Conservation (phyloP, 768 basidiomycete species). For the Chlorophyllum brunneum region DNA sequence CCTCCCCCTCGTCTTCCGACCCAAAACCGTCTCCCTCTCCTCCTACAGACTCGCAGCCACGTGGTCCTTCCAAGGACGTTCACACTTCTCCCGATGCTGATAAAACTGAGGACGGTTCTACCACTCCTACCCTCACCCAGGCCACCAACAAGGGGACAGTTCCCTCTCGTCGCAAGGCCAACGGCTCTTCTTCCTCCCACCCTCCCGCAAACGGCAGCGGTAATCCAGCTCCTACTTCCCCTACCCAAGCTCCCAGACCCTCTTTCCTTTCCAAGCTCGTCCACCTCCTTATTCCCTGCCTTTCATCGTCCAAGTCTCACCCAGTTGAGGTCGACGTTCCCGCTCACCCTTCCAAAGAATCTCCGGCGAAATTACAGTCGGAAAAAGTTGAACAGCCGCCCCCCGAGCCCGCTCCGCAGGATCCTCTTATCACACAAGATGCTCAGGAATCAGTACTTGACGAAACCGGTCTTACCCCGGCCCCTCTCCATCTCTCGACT, state of each 20-base stretch:
- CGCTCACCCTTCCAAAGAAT: slow-evolving; percentile 17
- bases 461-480: slow-evolving; percentile 3
- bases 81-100: slow-evolving; percentile 18
- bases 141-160: background rate
- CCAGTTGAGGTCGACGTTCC: slow-evolving; percentile 36
- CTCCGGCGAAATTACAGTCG: slow-evolving; percentile 11
- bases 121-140: slow-evolving; percentile 19
- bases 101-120: slow-evolving; percentile 25
- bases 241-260: slow-evolving; percentile 28
- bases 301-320: slow-evolving; percentile 50
- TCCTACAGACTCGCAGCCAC: slow-evolving; percentile 16
- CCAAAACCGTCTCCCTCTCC: slow-evolving; percentile 6
- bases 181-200: slow-evolving; percentile 16
- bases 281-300: slow-evolving; percentile 62
- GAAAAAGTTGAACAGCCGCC: slow-evolving; percentile 5
- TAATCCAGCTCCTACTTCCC: slow-evolving; percentile 11
- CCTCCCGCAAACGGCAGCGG: slow-evolving; percentile 17
- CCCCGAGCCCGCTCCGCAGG: slow-evolving; percentile 2
- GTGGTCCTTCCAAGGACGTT: slow-evolving; percentile 20
- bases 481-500: slow-evolving; percentile 18
- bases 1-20: slow-evolving; percentile 2
- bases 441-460: slow-evolving; percentile 2
- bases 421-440: background rate
- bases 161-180: slow-evolving; percentile 7
- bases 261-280: slow-evolving; percentile 60